A percentile compares a stretch with the other conserved stretches of the same genome.
Evolutionary conservation across 2,329 filamentous ascomycete species (phyloP).

Genomic region (Colletotrichum limetticola): DNA sequence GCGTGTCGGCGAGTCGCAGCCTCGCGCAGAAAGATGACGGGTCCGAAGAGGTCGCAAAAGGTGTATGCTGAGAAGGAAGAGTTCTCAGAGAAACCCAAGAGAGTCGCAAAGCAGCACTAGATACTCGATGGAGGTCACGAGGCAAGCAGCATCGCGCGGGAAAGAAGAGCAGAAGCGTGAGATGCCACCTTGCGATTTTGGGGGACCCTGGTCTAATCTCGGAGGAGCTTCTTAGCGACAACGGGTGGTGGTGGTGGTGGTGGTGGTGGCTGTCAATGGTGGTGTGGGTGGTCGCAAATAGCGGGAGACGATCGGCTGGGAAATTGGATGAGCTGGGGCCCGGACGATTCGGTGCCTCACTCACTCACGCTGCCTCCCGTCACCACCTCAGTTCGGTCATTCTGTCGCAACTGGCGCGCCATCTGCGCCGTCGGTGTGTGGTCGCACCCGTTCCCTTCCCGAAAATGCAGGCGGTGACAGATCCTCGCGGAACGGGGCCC

Average conservation of each 20-base stretch:
- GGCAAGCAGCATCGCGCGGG: constrained; percentile 12
- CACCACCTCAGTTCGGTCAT: no score
- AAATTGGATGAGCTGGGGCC: constrained; percentile 16
- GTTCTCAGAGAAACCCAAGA: background rate
- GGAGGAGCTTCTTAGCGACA: constrained; percentile 1
- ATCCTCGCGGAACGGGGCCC: constrained; percentile 24
- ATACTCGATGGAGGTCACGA: background rate
- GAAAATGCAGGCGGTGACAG: constrained; percentile 29
- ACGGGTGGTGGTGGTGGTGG: background rate
- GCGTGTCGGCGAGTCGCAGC: constrained; percentile 4
- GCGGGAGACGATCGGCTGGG: constrained; percentile 20
- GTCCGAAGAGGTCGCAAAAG: background rate
- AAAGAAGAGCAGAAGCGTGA: constrained; percentile 25
- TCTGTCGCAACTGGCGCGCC: background rate
- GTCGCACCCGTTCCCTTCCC: constrained; percentile 13
- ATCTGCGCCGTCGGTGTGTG: constrained; percentile 20
- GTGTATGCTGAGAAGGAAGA: background rate
- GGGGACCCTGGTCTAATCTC: constrained; percentile 36
- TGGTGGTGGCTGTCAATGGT: constrained; percentile 10
- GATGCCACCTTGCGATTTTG: constrained; percentile 45
- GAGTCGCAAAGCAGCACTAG: background rate
- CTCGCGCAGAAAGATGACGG: background rate
- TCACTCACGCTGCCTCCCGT: no score
- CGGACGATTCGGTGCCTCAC: background rate
- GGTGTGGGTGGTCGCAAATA: constrained; percentile 16